phyloP scores from a whole-genome alignment of 2,329 filamentous ascomycete genomes.

The Pezicula neosporulosa region DNA sequence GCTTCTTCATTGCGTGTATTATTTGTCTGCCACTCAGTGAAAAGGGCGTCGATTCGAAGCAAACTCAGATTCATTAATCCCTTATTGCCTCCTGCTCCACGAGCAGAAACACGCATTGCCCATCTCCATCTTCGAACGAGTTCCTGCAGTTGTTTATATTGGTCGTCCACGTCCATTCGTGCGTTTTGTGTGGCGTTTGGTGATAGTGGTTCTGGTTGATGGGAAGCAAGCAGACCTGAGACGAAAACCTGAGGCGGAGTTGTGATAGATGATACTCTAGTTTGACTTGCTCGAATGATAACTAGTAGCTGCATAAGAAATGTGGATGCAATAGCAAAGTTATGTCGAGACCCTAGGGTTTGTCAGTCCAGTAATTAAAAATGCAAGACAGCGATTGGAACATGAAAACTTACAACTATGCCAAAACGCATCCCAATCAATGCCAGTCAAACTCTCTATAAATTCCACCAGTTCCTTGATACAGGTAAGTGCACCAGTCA shows the following conservation, averaged over 20 bases:
- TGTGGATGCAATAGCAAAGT: constrained; percentile 14
- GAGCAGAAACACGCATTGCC: constrained; percentile 9
- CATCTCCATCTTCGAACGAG: constrained; percentile 15
- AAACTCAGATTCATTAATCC: constrained; percentile 14
- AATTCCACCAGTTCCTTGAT: constrained; percentile 17
- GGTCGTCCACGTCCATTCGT: no score
- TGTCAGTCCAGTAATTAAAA: not conserved
- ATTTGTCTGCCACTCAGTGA: no score
- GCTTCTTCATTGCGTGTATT: no score
- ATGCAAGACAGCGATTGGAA: not conserved
- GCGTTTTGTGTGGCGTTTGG: no score
- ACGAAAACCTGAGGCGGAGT: no score
- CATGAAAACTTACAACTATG: constrained; percentile 9
- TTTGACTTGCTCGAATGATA: not conserved
- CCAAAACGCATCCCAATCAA: constrained; percentile 18
- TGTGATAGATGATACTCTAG: no score
- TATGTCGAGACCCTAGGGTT: constrained; percentile 8
- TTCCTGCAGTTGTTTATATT: not conserved
- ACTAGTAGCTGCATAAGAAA: constrained; percentile 14
- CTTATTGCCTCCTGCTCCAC: constrained; percentile 13
- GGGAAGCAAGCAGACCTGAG: no score
- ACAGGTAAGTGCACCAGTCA: constrained; percentile 10
- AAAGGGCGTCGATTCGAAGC: constrained; percentile 7
- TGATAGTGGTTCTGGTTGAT: no score
- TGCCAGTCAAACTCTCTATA: constrained; percentile 11